A percentile compares a stretch with the other conserved stretches of the same genome.
Conservation (phyloP, 1,284 basidiomycete genomes). For the Ustilago esculenta region DNA sequence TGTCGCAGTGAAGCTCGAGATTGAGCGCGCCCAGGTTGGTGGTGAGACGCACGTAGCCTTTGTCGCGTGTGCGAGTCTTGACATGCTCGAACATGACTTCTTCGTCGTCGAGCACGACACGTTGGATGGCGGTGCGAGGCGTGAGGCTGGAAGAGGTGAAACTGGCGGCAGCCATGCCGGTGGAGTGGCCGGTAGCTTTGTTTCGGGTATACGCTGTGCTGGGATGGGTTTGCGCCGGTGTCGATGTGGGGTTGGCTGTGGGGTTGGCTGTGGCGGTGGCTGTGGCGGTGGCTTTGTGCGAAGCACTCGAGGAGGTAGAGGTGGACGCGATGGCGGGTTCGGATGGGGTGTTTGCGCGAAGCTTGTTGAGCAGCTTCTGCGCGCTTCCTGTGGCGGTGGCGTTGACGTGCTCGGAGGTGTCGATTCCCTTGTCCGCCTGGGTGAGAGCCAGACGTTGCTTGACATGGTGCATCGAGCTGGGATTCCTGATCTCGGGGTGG, state of each 20-base stretch:
- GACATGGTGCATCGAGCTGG: conserved; percentile 57
- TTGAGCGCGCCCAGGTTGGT: conserved; percentile 91
- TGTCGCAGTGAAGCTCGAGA: conserved; percentile 89
- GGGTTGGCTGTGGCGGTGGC: background rate
- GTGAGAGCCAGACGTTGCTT: conserved; percentile 58
- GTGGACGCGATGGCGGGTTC: background rate
- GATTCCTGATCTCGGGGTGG: conserved; percentile 46
- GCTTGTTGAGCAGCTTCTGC: conserved; percentile 43
- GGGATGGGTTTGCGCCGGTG: background rate
- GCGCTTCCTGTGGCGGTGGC: conserved; percentile 63
- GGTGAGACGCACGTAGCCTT: conserved; percentile 74
- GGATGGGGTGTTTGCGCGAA: conserved; percentile 11
- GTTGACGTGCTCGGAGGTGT: conserved; percentile 62
- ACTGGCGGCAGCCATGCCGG: conserved; percentile 88
- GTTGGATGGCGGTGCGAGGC: conserved; percentile 79
- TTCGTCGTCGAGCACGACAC: conserved; percentile 91
- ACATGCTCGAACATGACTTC: conserved; percentile 81
- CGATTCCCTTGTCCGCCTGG: conserved; percentile 53
- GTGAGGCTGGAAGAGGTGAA: conserved; percentile 91
- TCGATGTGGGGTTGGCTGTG: background rate
- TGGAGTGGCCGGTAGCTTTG: conserved; percentile 82
- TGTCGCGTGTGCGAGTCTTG: conserved; percentile 6
- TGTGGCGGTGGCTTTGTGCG: background rate
- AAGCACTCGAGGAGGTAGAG: too few relatives aligned
- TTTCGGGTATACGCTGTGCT: conserved; percentile 28